Percentiles rank a stretch among this genome's conserved stretches.
Conservation (phyloP, 2,329 filamentous ascomycete species). For the Rosellinia necatrix region DNA sequence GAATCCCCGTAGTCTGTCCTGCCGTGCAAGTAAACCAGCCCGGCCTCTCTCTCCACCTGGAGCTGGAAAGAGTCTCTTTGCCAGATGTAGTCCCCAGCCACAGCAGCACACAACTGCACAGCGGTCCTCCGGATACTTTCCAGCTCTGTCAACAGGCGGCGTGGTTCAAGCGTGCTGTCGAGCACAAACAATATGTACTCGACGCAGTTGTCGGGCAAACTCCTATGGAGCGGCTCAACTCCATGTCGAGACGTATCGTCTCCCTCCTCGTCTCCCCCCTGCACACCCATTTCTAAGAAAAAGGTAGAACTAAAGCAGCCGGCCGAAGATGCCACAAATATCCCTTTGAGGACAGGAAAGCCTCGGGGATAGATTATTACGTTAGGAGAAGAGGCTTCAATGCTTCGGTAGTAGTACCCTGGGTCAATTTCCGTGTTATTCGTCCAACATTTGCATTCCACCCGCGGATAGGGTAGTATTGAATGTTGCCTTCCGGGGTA, state of each 20-base stretch:
- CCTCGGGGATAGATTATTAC: not conserved
- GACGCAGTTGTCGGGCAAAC: conserved; percentile 79
- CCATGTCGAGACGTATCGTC: conserved; percentile 37
- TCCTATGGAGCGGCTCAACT: conserved; percentile 40
- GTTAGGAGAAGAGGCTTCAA: too few relatives aligned
- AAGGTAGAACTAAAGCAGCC: not conserved
- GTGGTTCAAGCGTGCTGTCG: conserved; percentile 58
- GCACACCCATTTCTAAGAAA: conserved; percentile 29
- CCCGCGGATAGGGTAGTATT: too few relatives aligned
- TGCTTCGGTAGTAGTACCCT: too few relatives aligned
- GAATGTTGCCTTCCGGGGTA: too few relatives aligned
- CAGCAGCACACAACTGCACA: conserved; percentile 61
- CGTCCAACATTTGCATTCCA: too few relatives aligned
- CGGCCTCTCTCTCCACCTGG: conserved; percentile 62
- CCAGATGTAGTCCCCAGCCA: conserved; percentile 92
- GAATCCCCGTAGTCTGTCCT: conserved; percentile 89
- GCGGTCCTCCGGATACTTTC: conserved; percentile 73
- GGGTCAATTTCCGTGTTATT: too few relatives aligned
- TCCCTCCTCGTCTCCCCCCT: too few relatives aligned
- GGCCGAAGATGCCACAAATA: too few relatives aligned
- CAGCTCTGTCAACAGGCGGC: conserved; percentile 67
- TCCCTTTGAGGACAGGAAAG: not conserved
- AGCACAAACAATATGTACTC: conserved; percentile 82
- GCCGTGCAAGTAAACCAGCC: conserved; percentile 70
- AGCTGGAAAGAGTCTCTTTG: conserved; percentile 83